A percentile compares a stretch with the other conserved stretches of the same genome.
Evolutionary conservation across 2,329 filamentous ascomycete species (phyloP).

Genomic region (Neurospora crassa): DNA sequence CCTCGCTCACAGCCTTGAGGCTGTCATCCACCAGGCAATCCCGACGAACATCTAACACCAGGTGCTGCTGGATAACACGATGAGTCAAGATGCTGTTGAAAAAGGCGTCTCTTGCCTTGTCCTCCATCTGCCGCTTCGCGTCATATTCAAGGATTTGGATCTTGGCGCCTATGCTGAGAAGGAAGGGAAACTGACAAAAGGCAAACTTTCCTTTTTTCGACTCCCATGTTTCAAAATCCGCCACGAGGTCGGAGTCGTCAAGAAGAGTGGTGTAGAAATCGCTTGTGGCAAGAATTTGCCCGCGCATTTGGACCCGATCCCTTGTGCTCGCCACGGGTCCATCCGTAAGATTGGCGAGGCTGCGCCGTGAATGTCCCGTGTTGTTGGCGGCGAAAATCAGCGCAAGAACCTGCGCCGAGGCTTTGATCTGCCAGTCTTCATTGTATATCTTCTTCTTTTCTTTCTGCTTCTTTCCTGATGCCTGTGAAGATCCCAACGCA

Average conservation of each 20-base stretch:
- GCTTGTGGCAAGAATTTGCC: conserved; percentile 66
- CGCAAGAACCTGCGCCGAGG: conserved; percentile 69
- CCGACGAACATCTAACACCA: conserved; percentile 67
- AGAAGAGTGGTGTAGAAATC: conserved; percentile 83
- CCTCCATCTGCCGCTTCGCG: conserved; percentile 79
- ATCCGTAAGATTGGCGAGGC: conserved; percentile 15
- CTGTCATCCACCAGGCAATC: conserved; percentile 88
- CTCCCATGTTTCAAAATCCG: conserved; percentile 86
- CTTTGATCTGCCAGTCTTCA: conserved; percentile 85
- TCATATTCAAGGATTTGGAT: conserved; percentile 86
- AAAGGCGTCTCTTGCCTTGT: conserved; percentile 79
- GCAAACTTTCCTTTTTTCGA: conserved; percentile 63
- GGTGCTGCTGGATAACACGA: conserved; percentile 64
- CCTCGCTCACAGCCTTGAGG: conserved; percentile 72
- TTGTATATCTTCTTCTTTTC: conserved; percentile 54
- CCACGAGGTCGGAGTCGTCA: conserved; percentile 76
- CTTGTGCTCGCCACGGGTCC: conserved; percentile 27
- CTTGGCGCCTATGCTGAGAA: conserved; percentile 86
- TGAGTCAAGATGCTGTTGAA: conserved; percentile 79
- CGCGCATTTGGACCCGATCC: conserved; percentile 37
- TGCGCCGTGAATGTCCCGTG: conserved; percentile 28
- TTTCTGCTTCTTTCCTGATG: conserved; percentile 41
- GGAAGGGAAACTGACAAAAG: conserved; percentile 88
- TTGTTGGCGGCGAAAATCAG: conserved; percentile 78
- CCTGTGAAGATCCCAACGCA: conserved; percentile 50